Conservation (phyloP, 331 rosid species). For the Rhamnella rubrinervis region DNA sequence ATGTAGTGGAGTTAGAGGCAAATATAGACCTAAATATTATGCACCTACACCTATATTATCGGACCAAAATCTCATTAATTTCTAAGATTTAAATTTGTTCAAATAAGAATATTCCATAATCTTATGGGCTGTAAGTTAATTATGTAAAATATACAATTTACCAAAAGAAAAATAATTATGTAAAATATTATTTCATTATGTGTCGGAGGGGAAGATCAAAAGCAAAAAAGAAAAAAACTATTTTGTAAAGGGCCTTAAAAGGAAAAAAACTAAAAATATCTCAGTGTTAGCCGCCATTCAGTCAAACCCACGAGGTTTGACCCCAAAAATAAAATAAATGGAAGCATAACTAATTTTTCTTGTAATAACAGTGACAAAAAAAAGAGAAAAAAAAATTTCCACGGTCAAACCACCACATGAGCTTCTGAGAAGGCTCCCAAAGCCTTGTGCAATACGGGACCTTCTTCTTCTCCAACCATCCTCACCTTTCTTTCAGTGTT, state of each 20-base stretch:
- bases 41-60: not conserved
- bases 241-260: too few species aligned
- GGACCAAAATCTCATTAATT: not conserved
- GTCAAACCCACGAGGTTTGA: constrained; percentile 81
- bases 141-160: too few species aligned
- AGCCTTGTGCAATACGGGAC: constrained; percentile 48
- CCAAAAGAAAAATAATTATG: too few species aligned
- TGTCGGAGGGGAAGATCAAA: too few species aligned
- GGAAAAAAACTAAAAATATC: constrained; percentile 2
- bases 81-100: too few species aligned
- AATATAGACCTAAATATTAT: not conserved
- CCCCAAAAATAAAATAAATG: constrained; percentile 15
- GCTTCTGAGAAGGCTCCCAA: constrained; percentile 51
- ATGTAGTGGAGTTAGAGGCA: not conserved
- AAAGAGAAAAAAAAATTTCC: constrained; percentile 17
- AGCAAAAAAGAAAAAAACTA: too few species aligned
- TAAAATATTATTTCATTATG: too few species aligned
- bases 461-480: constrained; percentile 12
- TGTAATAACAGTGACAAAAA: not conserved
- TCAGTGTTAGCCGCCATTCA: constrained; percentile 55
- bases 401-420: constrained; percentile 45
- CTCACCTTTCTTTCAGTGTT: not conserved
- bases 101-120: too few species aligned
- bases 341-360: not conserved
- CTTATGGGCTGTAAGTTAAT: too few species aligned